Evolutionary conservation across 371 early-diverging fungal species (phyloP).

Genomic region (Mortierella sp.): DNA sequence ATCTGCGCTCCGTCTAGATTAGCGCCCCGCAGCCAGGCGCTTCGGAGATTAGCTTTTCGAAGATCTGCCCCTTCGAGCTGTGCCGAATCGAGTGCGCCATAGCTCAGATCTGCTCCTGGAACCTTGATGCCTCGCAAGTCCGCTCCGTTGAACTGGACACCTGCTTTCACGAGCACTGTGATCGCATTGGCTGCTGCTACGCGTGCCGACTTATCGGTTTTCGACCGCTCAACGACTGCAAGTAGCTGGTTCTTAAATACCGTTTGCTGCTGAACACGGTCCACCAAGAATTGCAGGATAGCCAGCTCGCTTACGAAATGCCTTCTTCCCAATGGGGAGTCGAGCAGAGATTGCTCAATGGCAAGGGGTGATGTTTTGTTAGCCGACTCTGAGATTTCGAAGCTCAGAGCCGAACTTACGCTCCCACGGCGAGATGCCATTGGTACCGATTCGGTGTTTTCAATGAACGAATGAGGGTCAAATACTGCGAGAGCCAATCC

Average conservation of each 20-base stretch:
- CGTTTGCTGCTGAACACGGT: neutral
- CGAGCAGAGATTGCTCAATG: neutral
- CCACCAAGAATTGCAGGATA: conserved; percentile 14
- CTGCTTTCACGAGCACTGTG: conserved; percentile 14
- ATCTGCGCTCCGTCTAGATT: conserved; percentile 2
- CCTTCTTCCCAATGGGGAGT: neutral
- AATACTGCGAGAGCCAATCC: neutral
- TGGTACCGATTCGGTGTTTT: neutral
- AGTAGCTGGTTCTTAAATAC: neutral
- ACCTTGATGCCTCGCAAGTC: conserved; percentile 9
- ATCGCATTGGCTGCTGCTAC: conserved; percentile 15
- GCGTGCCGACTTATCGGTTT: neutral
- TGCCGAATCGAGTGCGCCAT: conserved; percentile 1
- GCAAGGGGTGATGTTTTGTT: neutral
- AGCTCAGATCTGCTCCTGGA: conserved; percentile 19
- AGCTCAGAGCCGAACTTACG: neutral
- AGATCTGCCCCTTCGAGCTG: conserved; percentile 14
- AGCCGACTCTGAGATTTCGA: neutral
- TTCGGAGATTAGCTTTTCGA: neutral
- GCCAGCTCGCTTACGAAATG: conserved; percentile 7
- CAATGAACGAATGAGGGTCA: neutral
- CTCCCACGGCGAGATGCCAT: neutral
- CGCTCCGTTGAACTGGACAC: conserved; percentile 4
- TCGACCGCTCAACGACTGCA: neutral
- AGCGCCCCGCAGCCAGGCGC: neutral